Conservation (phyloP, 192 early-diverging fungal genomes). For the Umbelopsis ramanniana region DNA sequence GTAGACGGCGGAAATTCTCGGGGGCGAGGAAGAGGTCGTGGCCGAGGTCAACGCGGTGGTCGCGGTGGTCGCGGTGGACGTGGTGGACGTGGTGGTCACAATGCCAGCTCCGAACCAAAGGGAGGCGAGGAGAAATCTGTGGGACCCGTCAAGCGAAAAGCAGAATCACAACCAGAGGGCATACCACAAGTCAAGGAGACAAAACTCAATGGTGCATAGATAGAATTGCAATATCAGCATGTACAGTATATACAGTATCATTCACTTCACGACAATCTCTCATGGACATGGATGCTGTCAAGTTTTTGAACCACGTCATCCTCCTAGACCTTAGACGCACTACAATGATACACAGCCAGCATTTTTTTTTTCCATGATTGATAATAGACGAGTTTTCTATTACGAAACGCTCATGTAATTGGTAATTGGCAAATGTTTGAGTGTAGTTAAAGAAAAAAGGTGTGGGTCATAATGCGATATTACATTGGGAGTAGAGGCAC, state of each 20-base stretch:
- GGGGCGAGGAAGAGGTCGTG: constrained; percentile 25
- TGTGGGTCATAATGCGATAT: not conserved
- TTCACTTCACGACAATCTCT: not conserved
- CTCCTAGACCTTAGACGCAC: not conserved
- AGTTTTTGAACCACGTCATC: not conserved
- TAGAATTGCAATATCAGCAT: not conserved
- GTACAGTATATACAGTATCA: not conserved
- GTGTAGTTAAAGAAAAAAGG: not conserved
- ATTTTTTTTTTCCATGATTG: not conserved
- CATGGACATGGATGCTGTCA: not conserved
- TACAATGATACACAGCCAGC: not conserved
- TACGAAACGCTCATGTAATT: not conserved
- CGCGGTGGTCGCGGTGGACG: constrained; percentile 15
- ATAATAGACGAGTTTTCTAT: not conserved
- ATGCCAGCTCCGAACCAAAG: not conserved
- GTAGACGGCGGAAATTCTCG: not conserved
- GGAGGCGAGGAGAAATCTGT: not conserved
- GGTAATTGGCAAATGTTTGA: not conserved
- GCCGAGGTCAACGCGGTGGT: constrained; percentile 23
- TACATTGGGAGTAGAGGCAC: constrained; percentile 13
- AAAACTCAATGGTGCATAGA: constrained; percentile 3
- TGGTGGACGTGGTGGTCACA: constrained; percentile 16
- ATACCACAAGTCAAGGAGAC: constrained; percentile 17
- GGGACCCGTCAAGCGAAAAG: not conserved
- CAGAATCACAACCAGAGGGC: not conserved